Evolutionary conservation across 1,284 basidiomycete species (phyloP).

Genomic region (Phlebopus sp.): DNA sequence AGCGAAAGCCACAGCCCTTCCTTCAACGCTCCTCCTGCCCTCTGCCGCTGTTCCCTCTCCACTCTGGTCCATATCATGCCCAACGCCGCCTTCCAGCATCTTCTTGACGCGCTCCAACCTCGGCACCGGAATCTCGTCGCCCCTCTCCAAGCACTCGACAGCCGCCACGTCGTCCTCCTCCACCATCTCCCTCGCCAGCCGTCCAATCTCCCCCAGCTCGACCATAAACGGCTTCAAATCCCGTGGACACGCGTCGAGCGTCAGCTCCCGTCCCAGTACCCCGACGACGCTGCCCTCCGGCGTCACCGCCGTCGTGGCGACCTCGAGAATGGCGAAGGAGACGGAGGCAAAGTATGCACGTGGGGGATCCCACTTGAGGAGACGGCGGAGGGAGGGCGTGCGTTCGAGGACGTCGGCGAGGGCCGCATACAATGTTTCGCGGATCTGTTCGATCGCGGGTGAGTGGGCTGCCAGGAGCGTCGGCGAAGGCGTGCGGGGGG

Average conservation of each 20-base stretch:
- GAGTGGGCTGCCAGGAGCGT: constrained; percentile 50
- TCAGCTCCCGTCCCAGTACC: constrained; percentile 48
- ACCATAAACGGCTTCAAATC: constrained; percentile 64
- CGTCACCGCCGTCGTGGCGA: constrained; percentile 49
- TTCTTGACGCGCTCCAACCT: constrained; percentile 57
- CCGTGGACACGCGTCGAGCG: constrained; percentile 54
- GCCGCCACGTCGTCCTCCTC: constrained; percentile 56
- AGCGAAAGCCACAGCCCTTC: constrained; percentile 61
- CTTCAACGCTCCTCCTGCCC: constrained; percentile 49
- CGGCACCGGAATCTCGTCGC: constrained; percentile 43
- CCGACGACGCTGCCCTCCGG: constrained; percentile 53
- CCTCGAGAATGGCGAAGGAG: constrained; percentile 67
- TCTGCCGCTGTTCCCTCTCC: too few relatives aligned
- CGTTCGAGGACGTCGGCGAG: constrained; percentile 64
- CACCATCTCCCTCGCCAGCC: constrained; percentile 46
- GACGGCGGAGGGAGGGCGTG: constrained; percentile 47
- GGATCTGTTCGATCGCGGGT: constrained; percentile 70
- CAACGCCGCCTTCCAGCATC: constrained; percentile 61
- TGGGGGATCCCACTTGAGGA: constrained; percentile 59
- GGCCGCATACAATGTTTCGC: constrained; percentile 79
- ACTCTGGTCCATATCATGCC: constrained; percentile 27
- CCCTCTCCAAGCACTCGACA: constrained; percentile 45
- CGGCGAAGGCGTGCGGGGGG: constrained; percentile 40
- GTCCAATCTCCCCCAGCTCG: constrained; percentile 61
- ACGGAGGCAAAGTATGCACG: constrained; percentile 77